Conservation (phyloP, 1,284 basidiomycete species). For the Peniophora sp. region DNA sequence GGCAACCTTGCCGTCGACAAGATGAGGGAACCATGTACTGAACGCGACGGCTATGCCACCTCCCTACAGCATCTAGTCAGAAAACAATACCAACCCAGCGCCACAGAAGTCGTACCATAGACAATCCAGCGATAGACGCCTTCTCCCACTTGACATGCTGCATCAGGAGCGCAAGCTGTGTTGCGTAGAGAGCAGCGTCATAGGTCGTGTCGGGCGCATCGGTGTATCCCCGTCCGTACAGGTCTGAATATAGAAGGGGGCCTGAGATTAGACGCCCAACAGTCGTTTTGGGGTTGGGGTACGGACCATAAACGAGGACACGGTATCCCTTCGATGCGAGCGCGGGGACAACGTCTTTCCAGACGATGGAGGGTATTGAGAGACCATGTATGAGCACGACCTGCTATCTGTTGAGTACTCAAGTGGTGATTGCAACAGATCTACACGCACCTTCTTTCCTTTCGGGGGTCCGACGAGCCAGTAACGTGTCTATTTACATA, state of each 20-base stretch:
- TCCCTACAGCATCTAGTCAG: slow-evolving; percentile 34
- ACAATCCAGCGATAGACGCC: slow-evolving; percentile 57
- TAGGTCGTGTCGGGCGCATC: slow-evolving; percentile 66
- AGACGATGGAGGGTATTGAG: slow-evolving; percentile 68
- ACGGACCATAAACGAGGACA: slow-evolving; percentile 63
- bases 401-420: slow-evolving; percentile 24
- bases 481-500: slow-evolving; percentile 50
- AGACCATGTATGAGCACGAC: slow-evolving; percentile 69
- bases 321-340: slow-evolving; percentile 60
- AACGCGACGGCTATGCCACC: slow-evolving; percentile 68
- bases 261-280: too few species aligned
- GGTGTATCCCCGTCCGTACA: slow-evolving; percentile 75
- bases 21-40: slow-evolving; percentile 57
- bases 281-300: background rate
- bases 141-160: slow-evolving; percentile 67
- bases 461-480: slow-evolving; percentile 66
- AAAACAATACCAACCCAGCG: background rate
- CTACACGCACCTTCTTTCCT: slow-evolving; percentile 48
- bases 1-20: slow-evolving; percentile 54
- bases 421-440: too few species aligned
- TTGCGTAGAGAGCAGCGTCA: slow-evolving; percentile 54
- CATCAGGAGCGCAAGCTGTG: slow-evolving; percentile 73
- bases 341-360: slow-evolving; percentile 61
- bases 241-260: slow-evolving; percentile 32
- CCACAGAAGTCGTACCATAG: slow-evolving; percentile 46